Base-by-base conservation (phyloP, 2,329 filamentous ascomycete genomes). In the Sphaceloma murrayae region DNA sequence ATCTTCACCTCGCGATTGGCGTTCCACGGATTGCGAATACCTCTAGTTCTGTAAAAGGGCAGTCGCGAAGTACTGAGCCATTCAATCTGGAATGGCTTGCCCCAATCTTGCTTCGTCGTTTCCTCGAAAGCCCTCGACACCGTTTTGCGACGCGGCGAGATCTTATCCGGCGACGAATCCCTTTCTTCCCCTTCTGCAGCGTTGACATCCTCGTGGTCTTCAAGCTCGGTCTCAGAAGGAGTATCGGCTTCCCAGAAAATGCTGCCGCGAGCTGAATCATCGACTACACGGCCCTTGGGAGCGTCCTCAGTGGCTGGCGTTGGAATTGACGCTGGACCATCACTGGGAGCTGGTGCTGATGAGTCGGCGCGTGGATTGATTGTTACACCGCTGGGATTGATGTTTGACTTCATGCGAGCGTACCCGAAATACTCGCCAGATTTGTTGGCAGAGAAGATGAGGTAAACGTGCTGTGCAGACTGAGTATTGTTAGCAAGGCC, bases 401-500 rank as follows among this genome's bases (percentile, higher is more conserved):
- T 94, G 3, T 78, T 69, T 16, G 89, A 94, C 7, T 72, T 68
- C 89, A 96, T 96, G 27, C 83, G 78, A 14, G 88, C 89, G 57
- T 94, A 95, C 14, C 89, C 89, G 64, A 91, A 95, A 58, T 95
- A 96, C 62, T 95, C 89, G 9, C 89, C 89, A 0, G 89, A 95
- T 58, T 95, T 95, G 63, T 96, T 96, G 9, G 89, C 89, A 1
- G 89, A 96, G 61, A 96, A 96, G 10, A 96, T 77, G 21, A 96
- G 70, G 57, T 88, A 95, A 1, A 96, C 88, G 55, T 82, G 85
- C 43, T 93, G 85, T 10, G 80, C 77, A 7, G 71, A 68, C 87
- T 94, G 49, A 43, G 36, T 3, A 18, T 36, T 14, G 11, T 50
- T 39, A 51, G 47, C 33, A 16, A 18, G 46, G 43, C 34, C 8